Conservation (phyloP, 2,329 filamentous ascomycete species). For the Dactylellina haptotyla region DNA sequence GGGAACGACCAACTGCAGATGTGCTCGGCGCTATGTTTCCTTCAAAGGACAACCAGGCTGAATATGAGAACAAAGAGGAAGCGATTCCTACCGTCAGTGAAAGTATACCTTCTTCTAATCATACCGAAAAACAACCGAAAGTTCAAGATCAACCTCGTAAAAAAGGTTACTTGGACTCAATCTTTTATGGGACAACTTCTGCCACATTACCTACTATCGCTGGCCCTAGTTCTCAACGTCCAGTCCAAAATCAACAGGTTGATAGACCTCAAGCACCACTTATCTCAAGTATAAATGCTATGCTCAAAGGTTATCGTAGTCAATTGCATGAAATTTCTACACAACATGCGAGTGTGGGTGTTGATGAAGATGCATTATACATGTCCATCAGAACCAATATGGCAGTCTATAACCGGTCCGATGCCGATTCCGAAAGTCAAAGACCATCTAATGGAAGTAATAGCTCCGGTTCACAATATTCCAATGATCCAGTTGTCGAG, state of each 20-base stretch:
- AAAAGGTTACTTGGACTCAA: neutral
- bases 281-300: no score
- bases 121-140: neutral
- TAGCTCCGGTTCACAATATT: neutral
- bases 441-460: neutral
- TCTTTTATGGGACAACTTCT: neutral
- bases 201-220: neutral
- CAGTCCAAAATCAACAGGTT: neutral
- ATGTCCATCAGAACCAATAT: neutral
- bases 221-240: neutral
- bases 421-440: neutral
- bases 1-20: no score
- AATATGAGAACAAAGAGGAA: neutral
- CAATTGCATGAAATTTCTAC: no score
- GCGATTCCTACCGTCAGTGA: neutral
- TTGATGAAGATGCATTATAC: neutral
- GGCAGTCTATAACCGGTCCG: neutral
- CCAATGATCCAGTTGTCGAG: neutral
- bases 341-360: no score
- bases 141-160: neutral
- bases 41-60: no score
- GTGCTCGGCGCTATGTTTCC: no score
- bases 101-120: no score
- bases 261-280: no score
- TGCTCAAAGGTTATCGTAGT: no score